Conservation (phyloP, 1,284 basidiomycete genomes). For the Naganishia liquefaciens region DNA sequence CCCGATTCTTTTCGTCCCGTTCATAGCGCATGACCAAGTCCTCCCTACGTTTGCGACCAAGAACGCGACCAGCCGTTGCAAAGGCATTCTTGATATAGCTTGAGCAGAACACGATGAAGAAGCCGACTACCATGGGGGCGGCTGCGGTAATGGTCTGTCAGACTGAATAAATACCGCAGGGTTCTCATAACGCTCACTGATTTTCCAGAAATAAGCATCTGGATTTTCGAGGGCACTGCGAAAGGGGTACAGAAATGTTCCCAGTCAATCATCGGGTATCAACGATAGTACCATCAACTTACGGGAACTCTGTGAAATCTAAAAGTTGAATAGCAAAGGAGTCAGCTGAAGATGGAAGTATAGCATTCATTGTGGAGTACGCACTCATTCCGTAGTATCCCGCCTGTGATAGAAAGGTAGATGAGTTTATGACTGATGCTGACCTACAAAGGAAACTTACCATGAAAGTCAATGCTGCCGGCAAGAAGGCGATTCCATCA, state of each 20-base stretch:
- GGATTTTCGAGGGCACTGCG: constrained; percentile 31
- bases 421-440: constrained; percentile 27
- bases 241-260: neutral
- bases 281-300: constrained; percentile 3
- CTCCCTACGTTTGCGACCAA: constrained; percentile 40
- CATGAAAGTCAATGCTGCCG: constrained; percentile 41
- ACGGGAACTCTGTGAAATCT: constrained; percentile 39
- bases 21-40: constrained; percentile 34
- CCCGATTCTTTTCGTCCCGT: constrained; percentile 25
- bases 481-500: neutral
- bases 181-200: constrained; percentile 33
- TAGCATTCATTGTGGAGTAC: constrained; percentile 12
- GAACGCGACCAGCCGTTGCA: constrained; percentile 40
- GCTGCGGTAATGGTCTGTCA: constrained; percentile 33
- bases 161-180: neutral
- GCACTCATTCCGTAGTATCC: constrained; percentile 18
- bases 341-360: neutral
- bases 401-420: neutral
- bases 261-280: constrained; percentile 47
- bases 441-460: constrained; percentile 7
- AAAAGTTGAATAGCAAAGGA: neutral
- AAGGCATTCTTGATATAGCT: constrained; percentile 43
- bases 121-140: constrained; percentile 45
- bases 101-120: constrained; percentile 52
- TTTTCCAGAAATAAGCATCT: constrained; percentile 51